phyloP scores from a whole-genome alignment of 805 yeast species.

The Ascoidea rubescens region DNA sequence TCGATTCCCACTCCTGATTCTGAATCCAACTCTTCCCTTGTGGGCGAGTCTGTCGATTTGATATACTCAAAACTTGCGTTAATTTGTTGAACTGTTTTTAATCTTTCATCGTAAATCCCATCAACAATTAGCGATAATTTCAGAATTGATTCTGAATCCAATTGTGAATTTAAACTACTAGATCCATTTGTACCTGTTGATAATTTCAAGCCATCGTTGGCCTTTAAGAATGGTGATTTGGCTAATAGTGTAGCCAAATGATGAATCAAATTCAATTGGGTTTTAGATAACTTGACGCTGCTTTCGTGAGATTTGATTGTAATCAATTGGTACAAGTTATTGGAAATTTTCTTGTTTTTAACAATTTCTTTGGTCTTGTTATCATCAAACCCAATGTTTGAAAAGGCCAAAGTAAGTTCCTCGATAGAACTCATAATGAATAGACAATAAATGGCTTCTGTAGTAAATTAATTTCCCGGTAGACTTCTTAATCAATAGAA shows the following conservation, averaged over 20 bases:
- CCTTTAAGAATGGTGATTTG: constrained; percentile 57
- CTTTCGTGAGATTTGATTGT: constrained; percentile 21
- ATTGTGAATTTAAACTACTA: constrained; percentile 21
- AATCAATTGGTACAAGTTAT: constrained; percentile 49
- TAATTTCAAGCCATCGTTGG: too few relatives aligned
- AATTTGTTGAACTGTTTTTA: constrained; percentile 61
- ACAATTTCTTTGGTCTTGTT: constrained; percentile 65
- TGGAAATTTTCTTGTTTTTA: constrained; percentile 76
- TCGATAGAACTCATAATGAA: too few relatives aligned
- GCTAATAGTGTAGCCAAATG: constrained; percentile 57
- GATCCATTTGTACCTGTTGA: too few relatives aligned
- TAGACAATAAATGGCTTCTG: too few relatives aligned
- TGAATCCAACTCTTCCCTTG: constrained; percentile 37
- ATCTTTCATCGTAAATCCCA: constrained; percentile 49
- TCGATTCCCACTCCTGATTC: constrained; percentile 75
- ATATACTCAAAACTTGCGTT: constrained; percentile 70
- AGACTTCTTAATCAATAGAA: too few relatives aligned
- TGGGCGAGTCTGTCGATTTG: constrained; percentile 31
- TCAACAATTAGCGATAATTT: constrained; percentile 38
- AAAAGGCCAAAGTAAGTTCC: too few relatives aligned
- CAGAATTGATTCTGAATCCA: constrained; percentile 22
- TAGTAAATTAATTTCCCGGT: too few relatives aligned
- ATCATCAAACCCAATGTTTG: constrained; percentile 48
- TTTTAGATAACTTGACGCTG: constrained; percentile 15
- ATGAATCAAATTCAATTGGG: constrained; percentile 34